A percentile compares a stretch with the other conserved stretches of the same genome.
These are phyloP conservation scores for Elongisporangium prolatum DNA, from an alignment of 352 stramenopile genomes.

Conservation along the genomic window DNA sequence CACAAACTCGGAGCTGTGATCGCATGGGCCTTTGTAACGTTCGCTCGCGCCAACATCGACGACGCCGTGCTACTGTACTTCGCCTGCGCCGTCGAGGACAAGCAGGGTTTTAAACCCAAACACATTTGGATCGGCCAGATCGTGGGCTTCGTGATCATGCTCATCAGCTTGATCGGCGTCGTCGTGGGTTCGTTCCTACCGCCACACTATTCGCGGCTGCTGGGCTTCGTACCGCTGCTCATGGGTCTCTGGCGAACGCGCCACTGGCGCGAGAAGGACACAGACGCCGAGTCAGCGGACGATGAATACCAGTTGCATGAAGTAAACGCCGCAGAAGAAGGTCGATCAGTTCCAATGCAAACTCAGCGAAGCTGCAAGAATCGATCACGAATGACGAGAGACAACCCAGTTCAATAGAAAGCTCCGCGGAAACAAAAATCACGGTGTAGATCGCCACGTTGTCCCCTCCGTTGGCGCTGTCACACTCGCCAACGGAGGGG, in stretches of 20 bases:
- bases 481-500: conserved; percentile 6
- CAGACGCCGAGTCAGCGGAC: neutral
- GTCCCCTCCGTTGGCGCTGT: no score
- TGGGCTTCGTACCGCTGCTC: conserved; percentile 5
- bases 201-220: conserved; percentile 4
- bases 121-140: conserved; percentile 82
- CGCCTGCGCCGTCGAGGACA: conserved; percentile 18
- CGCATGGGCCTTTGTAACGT: conserved; percentile 9
- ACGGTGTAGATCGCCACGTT: no score
- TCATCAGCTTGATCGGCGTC: conserved; percentile 31
- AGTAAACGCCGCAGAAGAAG: neutral
- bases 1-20: conserved; percentile 10
- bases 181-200: conserved; percentile 6
- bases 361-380: neutral
- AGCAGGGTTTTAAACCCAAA: conserved; percentile 53
- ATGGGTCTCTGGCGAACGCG: conserved; percentile 8
- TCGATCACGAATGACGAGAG: neutral
- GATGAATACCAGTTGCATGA: neutral
- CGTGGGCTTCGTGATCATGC: conserved; percentile 76
- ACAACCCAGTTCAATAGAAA: neutral
- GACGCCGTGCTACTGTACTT: conserved; percentile 16
- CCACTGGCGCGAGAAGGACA: conserved; percentile 3
- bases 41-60: conserved; percentile 17
- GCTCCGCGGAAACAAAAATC: neutral
- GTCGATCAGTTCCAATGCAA: neutral